phyloP scores from a whole-genome alignment of 371 early-diverging fungal genomes.

The Mortierella polycephala region DNA sequence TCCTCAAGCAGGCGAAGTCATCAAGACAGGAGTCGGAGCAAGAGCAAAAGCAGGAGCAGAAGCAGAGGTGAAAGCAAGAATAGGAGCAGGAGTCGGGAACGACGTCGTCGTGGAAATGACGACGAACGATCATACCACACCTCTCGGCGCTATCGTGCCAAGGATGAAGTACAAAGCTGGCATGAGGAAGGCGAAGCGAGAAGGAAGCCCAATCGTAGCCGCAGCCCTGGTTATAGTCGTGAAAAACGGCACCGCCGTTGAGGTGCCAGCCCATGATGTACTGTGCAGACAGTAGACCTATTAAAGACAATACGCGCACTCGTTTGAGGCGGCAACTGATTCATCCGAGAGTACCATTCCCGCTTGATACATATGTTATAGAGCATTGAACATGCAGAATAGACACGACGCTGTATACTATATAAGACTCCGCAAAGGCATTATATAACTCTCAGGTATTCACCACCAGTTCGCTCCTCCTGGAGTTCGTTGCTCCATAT shows the following conservation, averaged over 20 bases:
- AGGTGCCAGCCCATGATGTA: neutral
- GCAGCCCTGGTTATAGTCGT: slow-evolving; percentile 15
- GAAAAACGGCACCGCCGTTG: neutral
- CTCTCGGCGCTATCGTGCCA: neutral
- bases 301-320: neutral
- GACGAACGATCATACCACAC: neutral
- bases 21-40: neutral
- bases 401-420: too few species aligned
- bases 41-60: slow-evolving; percentile 9
- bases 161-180: neutral
- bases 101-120: neutral
- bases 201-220: neutral
- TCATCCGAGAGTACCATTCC: neutral
- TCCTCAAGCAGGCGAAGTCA: too few species aligned
- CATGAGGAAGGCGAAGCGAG: neutral
- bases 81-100: neutral
- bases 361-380: too few species aligned
- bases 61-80: neutral
- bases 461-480: too few species aligned
- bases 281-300: too few species aligned
- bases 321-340: neutral
- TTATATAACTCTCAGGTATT: too few species aligned
- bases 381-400: too few species aligned
- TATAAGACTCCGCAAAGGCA: too few species aligned
- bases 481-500: too few species aligned